phyloP scores from a whole-genome alignment of 495 filamentous ascomycete genomes.

The Thermothielavioides terrestris region DNA sequence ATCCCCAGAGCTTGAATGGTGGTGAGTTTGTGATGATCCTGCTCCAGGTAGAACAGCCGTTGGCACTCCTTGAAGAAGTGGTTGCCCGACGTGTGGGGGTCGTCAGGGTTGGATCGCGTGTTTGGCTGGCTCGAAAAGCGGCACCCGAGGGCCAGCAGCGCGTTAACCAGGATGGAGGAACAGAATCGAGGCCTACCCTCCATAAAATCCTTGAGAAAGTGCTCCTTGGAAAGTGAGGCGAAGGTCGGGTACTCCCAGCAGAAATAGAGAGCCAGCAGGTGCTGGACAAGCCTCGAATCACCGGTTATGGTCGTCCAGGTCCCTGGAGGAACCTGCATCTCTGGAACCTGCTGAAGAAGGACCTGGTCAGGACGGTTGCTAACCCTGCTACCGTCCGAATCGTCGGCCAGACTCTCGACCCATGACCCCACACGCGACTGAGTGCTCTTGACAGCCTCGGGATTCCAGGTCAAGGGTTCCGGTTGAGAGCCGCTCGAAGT shows the following conservation, averaged over 20 bases:
- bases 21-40: slow-evolving; percentile 55
- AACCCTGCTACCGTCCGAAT: slow-evolving; percentile 10
- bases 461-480: slow-evolving; percentile 32
- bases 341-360: slow-evolving; percentile 26
- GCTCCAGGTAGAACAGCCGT: slow-evolving; percentile 47
- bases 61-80: slow-evolving; percentile 64
- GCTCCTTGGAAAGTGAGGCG: slow-evolving; percentile 59
- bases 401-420: slow-evolving; percentile 23
- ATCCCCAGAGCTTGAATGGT: slow-evolving; percentile 72
- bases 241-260: slow-evolving; percentile 75
- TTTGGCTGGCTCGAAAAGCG: slow-evolving; percentile 59
- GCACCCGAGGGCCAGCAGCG: slow-evolving; percentile 62
- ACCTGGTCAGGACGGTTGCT: slow-evolving; percentile 31
- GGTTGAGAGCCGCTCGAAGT: slow-evolving; percentile 35
- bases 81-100: slow-evolving; percentile 58
- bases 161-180: slow-evolving; percentile 67
- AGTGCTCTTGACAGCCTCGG: slow-evolving; percentile 17
- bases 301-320: slow-evolving; percentile 55
- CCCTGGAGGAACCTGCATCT: slow-evolving; percentile 30
- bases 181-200: slow-evolving; percentile 51
- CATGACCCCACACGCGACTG: slow-evolving; percentile 36
- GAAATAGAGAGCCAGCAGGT: slow-evolving; percentile 65
- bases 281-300: slow-evolving; percentile 49
- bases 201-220: slow-evolving; percentile 60
- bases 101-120: slow-evolving; percentile 51